Evolutionary conservation across 148 eudicot species (phyloP).

Genomic region (Vaccinium darrowii): DNA sequence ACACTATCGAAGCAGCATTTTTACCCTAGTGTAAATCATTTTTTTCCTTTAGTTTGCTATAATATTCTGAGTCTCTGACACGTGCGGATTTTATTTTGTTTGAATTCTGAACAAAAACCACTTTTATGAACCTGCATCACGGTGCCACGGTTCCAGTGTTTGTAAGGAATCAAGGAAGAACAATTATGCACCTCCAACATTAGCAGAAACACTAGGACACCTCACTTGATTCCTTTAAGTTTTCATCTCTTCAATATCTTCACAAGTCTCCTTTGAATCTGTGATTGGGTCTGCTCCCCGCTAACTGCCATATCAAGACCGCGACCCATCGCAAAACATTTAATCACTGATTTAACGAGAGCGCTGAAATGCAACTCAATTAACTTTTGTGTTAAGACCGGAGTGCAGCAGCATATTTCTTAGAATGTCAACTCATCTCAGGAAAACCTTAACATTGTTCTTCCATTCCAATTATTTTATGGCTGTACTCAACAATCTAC

Average conservation of each 20-base stretch:
- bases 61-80: not conserved
- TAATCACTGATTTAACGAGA: not conserved
- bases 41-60: not conserved
- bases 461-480: not conserved
- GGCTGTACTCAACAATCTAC: not conserved
- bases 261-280: not conserved
- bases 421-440: not conserved
- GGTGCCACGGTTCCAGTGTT: not conserved
- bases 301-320: not conserved
- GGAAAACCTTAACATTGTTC: not conserved
- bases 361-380: not conserved
- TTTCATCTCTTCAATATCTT: not conserved
- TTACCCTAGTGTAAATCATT: not conserved
- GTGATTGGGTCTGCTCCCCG: not conserved
- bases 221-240: not conserved
- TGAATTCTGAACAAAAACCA: not conserved
- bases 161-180: not conserved
- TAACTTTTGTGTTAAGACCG: not conserved
- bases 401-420: not conserved
- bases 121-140: not conserved
- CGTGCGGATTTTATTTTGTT: not conserved
- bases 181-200: not conserved
- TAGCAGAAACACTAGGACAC: not conserved
- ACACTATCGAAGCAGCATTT: not conserved
- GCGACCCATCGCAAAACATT: not conserved